Evolutionary conservation across 2,329 filamentous ascomycete species (phyloP), one percentile per base, ranked within the genome.

Genomic region (Akanthomyces dipterigenus): DNA sequence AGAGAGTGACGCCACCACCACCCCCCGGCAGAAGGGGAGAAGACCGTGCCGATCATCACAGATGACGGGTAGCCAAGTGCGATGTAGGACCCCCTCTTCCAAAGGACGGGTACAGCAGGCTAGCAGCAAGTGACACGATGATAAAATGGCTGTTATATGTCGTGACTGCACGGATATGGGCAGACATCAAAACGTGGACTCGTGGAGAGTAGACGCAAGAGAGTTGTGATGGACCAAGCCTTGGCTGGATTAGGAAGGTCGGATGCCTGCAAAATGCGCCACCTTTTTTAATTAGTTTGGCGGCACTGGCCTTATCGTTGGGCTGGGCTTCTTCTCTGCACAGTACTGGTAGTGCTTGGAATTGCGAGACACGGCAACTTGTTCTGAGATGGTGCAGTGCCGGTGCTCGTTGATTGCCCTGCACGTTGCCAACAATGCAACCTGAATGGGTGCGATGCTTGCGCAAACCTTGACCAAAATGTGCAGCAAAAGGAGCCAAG

Each of bases 171-270:
- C n/a, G n/a, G n/a, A n/a, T n/a, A n/a, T n/a, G 38, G 22, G 50
- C 11, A n/a, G 16, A 1, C 14, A 38, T n/a, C 12, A 50, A 16
- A 24, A n/a, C 16, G 48, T 20, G 31, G 50, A 16, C 34, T 42
- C 24, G 14, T 11, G 9, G 9, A 42, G 20, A 40, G 28, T 14
- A 49, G 12, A n/a, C 18, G 3, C 9, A 20, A 8, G 31, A 34
- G 31, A 34, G 28, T 50, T 5, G 28, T 51, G 31, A 51, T 36
- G 49, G 48, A n/a, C 31, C 49, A 24, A 50, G 12, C 20, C 51
- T 55, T 55, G 51, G 22, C 51, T 55, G 22, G 38, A 55, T 43
- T 24, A 55, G 51, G 51, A 18, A 55, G 51, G 51, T 55, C 22
- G 24, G 26, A 38, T 28, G 24, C 20, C 26, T 20, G 20, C 14